Conservation (phyloP, 2,329 filamentous ascomycete species). For the Byssoonygena ceratinophila region DNA sequence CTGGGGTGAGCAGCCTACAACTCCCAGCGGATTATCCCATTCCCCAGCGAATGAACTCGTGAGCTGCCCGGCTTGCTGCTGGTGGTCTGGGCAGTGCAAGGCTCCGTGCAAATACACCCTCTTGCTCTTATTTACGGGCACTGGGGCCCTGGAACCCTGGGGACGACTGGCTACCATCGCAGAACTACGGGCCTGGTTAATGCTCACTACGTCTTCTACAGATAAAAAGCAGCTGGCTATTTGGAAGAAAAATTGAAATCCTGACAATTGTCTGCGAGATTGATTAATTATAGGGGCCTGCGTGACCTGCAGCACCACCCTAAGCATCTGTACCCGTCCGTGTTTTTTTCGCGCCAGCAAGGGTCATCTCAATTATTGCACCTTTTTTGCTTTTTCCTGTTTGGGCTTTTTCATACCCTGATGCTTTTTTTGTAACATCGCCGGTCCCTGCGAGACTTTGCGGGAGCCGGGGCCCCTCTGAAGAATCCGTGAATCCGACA, state of each 20-base stretch:
- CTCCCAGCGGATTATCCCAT: not conserved
- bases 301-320: not conserved
- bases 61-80: no score
- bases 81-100: no score
- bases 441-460: not conserved
- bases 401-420: not conserved
- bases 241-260: no score
- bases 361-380: not conserved
- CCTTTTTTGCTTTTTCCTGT: not conserved
- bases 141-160: no score
- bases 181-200: no score
- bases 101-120: no score
- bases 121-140: no score
- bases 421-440: not conserved
- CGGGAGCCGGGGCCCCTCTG: not conserved
- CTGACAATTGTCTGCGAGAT: no score
- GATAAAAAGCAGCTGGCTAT: no score
- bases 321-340: not conserved
- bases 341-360: slow-evolving; percentile 6
- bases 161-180: no score
- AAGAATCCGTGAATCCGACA: not conserved
- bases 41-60: no score
- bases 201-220: no score
- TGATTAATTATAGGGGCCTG: not conserved
- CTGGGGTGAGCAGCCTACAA: not conserved